Conservation (phyloP, 2,329 filamentous ascomycete species). For the Hypoxylon sp. region DNA sequence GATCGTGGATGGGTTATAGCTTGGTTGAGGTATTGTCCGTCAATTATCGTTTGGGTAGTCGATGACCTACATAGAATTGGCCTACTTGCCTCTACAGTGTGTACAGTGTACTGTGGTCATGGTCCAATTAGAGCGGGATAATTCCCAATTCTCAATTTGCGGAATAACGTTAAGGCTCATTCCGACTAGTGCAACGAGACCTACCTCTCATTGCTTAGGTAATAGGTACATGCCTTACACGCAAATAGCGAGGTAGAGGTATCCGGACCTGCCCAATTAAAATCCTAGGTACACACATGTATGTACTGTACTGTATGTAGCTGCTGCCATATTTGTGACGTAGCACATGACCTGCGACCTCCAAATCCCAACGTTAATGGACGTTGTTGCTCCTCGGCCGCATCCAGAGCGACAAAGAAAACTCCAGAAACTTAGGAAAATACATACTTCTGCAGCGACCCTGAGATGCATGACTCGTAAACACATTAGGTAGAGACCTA, state of each 20-base stretch:
- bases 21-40: slow-evolving; percentile 43
- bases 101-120: slow-evolving; percentile 10
- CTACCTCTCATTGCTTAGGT: slow-evolving; percentile 17
- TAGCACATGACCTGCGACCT: slow-evolving; percentile 39
- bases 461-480: background rate
- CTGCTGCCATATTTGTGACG: slow-evolving; percentile 30
- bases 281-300: background rate
- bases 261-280: slow-evolving; percentile 6
- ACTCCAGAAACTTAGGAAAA: slow-evolving; percentile 16
- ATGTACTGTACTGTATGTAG: background rate
- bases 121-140: slow-evolving; percentile 34
- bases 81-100: slow-evolving; percentile 24
- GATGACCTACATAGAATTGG: slow-evolving; percentile 20
- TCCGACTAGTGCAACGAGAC: slow-evolving; percentile 16
- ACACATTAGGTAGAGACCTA: background rate
- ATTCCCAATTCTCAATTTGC: slow-evolving; percentile 42
- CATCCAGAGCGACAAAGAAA: slow-evolving; percentile 28
- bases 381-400: slow-evolving; percentile 34
- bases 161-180: slow-evolving; percentile 34
- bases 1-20: slow-evolving; percentile 47
- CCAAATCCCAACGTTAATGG: slow-evolving; percentile 21
- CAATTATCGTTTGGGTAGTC: slow-evolving; percentile 26
- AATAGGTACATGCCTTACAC: slow-evolving; percentile 3
- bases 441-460: slow-evolving; percentile 21
- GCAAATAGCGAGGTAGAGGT: background rate